Conservation (phyloP, 139 green algal species). For the Trebouxia sp. region DNA sequence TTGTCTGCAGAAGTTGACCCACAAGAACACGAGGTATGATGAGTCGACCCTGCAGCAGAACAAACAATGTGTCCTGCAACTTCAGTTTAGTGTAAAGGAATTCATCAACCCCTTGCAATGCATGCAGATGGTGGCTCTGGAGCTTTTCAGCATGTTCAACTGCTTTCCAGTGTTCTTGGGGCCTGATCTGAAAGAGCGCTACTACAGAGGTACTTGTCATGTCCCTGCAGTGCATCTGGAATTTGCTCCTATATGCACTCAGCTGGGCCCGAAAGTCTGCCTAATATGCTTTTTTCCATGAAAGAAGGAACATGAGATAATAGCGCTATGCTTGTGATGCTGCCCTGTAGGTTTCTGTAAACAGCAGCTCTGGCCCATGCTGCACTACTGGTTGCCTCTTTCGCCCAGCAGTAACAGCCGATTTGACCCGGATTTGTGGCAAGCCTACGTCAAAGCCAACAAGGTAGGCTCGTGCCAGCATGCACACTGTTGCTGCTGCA, state of each 20-base stretch:
- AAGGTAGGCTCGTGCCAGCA: constrained; percentile 63
- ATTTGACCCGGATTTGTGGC: constrained; percentile 91
- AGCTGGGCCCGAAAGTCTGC: background rate
- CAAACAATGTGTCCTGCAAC: background rate
- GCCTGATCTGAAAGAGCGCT: constrained; percentile 82
- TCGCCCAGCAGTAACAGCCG: constrained; percentile 65
- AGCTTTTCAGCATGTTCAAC: constrained; percentile 76
- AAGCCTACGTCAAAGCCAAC: constrained; percentile 97
- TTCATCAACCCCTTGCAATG: background rate
- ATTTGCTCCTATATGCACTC: background rate
- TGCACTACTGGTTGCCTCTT: constrained; percentile 97
- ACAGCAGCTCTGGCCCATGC: constrained; percentile 97
- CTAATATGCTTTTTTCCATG: background rate
- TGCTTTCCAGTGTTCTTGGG: constrained; percentile 93
- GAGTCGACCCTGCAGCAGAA: background rate
- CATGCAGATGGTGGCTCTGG: constrained; percentile 60
- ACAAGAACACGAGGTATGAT: constrained; percentile 81
- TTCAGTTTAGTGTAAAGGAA: background rate
- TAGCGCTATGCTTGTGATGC: background rate
- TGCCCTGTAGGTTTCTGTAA: constrained; percentile 90
- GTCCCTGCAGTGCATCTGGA: background rate
- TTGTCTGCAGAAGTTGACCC: constrained; percentile 79
- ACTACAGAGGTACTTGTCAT: constrained; percentile 84
- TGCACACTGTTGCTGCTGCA: no score
- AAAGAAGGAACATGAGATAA: background rate